These are phyloP conservation scores for Irpex lacteus DNA, from an alignment of 1,284 basidiomycete genomes.

Conservation along the genomic window DNA sequence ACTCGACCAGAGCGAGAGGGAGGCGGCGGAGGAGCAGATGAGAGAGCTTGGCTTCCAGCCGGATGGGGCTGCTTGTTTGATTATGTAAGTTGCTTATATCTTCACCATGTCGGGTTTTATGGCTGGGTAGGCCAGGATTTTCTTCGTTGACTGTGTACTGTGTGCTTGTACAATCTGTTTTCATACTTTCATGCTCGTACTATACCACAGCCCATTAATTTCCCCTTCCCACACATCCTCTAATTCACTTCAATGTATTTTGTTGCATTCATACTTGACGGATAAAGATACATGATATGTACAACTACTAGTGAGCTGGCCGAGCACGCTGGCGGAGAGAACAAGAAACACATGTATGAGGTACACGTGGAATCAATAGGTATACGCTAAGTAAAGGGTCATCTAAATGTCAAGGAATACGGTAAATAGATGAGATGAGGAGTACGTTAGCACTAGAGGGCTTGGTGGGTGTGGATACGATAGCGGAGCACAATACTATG, in stretches of 20 bases:
- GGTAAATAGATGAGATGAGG: neutral
- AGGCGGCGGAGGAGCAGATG: slow-evolving; percentile 72
- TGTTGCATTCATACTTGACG: neutral
- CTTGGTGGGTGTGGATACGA: neutral
- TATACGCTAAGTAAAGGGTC: neutral
- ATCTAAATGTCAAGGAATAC: neutral
- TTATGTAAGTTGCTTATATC: slow-evolving; percentile 18
- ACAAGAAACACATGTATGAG: neutral
- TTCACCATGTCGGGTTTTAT: neutral
- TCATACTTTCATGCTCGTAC: neutral
- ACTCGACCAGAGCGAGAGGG: slow-evolving; percentile 73
- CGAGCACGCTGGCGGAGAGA: neutral
- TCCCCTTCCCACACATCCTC: neutral
- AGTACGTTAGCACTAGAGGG: neutral
- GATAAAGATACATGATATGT: slow-evolving; percentile 1
- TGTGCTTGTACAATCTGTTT: neutral
- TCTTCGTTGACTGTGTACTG: neutral
- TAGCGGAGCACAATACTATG: neutral
- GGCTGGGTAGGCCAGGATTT: neutral
- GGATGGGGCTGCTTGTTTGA: slow-evolving; percentile 32
- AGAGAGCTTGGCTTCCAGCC: slow-evolving; percentile 53
- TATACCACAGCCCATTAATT: neutral
- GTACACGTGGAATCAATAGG: neutral
- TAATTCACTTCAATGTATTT: neutral
- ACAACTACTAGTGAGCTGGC: neutral